Evolutionary conservation across 352 stramenopile species (phyloP).

Genomic region (Globisporangium parvum): DNA sequence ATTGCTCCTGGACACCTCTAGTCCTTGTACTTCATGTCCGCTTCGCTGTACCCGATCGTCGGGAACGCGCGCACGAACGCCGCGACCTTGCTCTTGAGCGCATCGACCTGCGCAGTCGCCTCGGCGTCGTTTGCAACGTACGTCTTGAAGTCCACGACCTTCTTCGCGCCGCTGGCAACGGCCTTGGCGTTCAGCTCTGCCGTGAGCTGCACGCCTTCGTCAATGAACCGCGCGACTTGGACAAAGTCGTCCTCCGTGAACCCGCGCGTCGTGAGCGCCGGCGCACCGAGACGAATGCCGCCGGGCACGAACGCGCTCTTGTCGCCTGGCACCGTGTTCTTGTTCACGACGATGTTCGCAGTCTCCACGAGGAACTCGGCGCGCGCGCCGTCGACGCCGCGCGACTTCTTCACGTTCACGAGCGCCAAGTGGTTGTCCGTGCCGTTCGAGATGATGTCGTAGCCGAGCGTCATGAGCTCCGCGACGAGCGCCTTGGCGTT

Average conservation of each 20-base stretch:
- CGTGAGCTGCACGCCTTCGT: slow-evolving; percentile 93
- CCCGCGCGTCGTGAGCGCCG: slow-evolving; percentile 93
- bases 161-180: slow-evolving; percentile 91
- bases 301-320: slow-evolving; percentile 95
- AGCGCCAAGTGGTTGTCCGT: slow-evolving; percentile 99
- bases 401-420: slow-evolving; percentile 94
- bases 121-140: slow-evolving; percentile 57
- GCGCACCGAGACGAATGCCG: slow-evolving; percentile 95
- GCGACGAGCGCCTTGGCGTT: slow-evolving; percentile 90
- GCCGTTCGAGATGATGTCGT: slow-evolving; percentile 96
- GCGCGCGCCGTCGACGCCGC: slow-evolving; percentile 91
- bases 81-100: slow-evolving; percentile 87
- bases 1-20: slow-evolving; percentile 23
- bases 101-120: slow-evolving; percentile 53
- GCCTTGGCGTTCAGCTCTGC: slow-evolving; percentile 87
- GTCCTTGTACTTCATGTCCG: slow-evolving; percentile 89
- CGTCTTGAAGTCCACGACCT: slow-evolving; percentile 88
- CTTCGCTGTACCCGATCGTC: slow-evolving; percentile 94
- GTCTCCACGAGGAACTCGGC: slow-evolving; percentile 96
- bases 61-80: slow-evolving; percentile 95
- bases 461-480: slow-evolving; percentile 89
- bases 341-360: slow-evolving; percentile 97
- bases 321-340: slow-evolving; percentile 98
- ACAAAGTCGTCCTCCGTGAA: slow-evolving; percentile 95
- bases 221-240: slow-evolving; percentile 93